These are phyloP conservation scores for Aspergillus chevalieri DNA, from an alignment of 2,329 filamentous ascomycete species.

Conservation along the genomic window DNA sequence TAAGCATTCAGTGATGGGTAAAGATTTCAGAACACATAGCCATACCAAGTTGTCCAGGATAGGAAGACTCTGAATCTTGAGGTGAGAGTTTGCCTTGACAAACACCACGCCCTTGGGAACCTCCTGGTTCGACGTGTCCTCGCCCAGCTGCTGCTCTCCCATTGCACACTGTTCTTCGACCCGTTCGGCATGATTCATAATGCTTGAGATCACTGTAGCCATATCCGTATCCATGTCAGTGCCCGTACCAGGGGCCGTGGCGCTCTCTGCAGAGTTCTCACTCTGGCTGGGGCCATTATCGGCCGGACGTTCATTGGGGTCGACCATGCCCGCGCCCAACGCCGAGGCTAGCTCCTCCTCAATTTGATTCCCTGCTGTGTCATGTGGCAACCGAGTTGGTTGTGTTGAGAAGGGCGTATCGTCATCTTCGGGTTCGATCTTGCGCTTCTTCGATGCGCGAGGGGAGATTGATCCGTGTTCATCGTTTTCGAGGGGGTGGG, in stretches of 20 bases:
- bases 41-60: conserved; percentile 57
- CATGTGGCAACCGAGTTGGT: conserved; percentile 15
- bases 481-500: conserved; percentile 28
- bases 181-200: conserved; percentile 39
- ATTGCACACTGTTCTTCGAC: conserved; percentile 35
- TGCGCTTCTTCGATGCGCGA: conserved; percentile 35
- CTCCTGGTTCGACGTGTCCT: conserved; percentile 21
- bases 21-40: background rate
- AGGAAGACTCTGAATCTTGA: conserved; percentile 55
- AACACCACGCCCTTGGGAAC: conserved; percentile 31
- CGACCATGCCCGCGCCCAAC: conserved; percentile 24
- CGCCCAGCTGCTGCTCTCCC: conserved; percentile 26
- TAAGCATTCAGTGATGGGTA: background rate
- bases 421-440: conserved; percentile 26
- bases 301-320: conserved; percentile 18
- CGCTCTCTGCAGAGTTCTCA: conserved; percentile 12
- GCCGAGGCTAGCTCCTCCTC: conserved; percentile 33
- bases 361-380: conserved; percentile 26
- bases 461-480: conserved; percentile 20
- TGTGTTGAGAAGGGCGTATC: conserved; percentile 15
- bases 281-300: conserved; percentile 15
- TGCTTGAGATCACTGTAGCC: conserved; percentile 35
- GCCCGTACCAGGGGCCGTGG: conserved; percentile 14
- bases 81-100: conserved; percentile 38
- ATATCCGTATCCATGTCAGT: conserved; percentile 29